Evolutionary conservation across 345 rosid genomes (phyloP), one percentile per base, ranked within the genome.

Genomic region (Turritis glabra): DNA sequence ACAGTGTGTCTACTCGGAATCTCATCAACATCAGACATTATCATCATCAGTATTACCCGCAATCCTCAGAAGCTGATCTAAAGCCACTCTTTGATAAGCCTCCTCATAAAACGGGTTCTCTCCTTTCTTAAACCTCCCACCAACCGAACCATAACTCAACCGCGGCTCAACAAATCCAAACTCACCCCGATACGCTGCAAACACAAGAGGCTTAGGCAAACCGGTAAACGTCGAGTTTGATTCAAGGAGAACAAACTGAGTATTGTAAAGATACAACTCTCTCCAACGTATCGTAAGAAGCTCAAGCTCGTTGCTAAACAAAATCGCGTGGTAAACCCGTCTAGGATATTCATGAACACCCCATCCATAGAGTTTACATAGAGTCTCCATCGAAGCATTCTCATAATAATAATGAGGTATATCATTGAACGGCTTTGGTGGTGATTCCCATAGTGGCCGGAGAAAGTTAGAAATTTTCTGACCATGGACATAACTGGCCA

Each of bases 211-310:
- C 79, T 87, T 89, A 29, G 75, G 62, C 38, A 68, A 74, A 40
- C 91, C 95, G 7, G 95, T 87, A 73, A 89, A 89, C 8, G 91
- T 89, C 2, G 90, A 85, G 71, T 85, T 87, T 17, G 95, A 89
- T 78, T 89, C 95, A 2, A 89, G 86, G 38, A 89, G 80, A 56
- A 89, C 80, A 67, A 89, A 89, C 73, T 87, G 89, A 7, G 90
- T 85, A 23, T 87, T 33, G 37, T 85, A 89, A 15, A 90, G 90
- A 80, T 89, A 83, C 48, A 89, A 74, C 50, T 89, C 95, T 60
- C 86, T 83, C 94, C 90, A 89, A 59, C 91, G 80, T 25, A 87
- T 62, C 4, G 4, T 5, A 2, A 26, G 27, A 26, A 26, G 27
- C 27, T 26, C 4, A 26, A 26, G 27, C 27, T 26, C 27, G 27